Percentiles rank a stretch among this genome's conserved stretches.
These are phyloP conservation scores for Kwoniella sp. DNA, from an alignment of 768 basidiomycete species.

Conservation along the genomic window DNA sequence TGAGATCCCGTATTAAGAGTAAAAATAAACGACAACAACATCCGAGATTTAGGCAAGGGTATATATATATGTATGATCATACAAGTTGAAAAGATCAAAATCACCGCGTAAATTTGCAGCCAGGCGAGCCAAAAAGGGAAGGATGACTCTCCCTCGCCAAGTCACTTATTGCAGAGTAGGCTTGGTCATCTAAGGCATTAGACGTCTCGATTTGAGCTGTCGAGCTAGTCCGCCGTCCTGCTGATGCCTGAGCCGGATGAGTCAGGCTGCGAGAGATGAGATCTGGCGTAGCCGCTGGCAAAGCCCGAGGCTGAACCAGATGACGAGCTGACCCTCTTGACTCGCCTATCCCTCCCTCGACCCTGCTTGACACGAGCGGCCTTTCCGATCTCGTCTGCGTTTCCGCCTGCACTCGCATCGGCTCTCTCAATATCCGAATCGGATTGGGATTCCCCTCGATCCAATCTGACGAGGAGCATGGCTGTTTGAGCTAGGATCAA, in stretches of 20 bases:
- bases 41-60: too few species aligned
- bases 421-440: conserved; percentile 8
- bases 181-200: too few species aligned
- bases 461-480: conserved; percentile 31
- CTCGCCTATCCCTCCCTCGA: conserved; percentile 43
- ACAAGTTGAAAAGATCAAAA: too few species aligned
- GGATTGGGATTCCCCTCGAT: conserved; percentile 5
- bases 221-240: too few species aligned
- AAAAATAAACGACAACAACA: too few species aligned
- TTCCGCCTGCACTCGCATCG: not conserved
- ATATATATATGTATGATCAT: too few species aligned
- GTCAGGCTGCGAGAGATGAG: not conserved
- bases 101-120: too few species aligned
- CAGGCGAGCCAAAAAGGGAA: too few species aligned
- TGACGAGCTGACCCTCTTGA: conserved; percentile 41
- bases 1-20: too few species aligned
- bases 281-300: not conserved
- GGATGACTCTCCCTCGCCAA: too few species aligned
- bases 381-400: not conserved
- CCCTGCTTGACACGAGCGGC: conserved; percentile 15
- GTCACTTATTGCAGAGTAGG: too few species aligned
- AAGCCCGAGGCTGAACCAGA: conserved; percentile 2
- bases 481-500: conserved; percentile 32
- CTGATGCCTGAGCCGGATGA: not conserved
- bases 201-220: too few species aligned